Conservation (phyloP, 257 asterid species). For the Nicotiana undulata region DNA sequence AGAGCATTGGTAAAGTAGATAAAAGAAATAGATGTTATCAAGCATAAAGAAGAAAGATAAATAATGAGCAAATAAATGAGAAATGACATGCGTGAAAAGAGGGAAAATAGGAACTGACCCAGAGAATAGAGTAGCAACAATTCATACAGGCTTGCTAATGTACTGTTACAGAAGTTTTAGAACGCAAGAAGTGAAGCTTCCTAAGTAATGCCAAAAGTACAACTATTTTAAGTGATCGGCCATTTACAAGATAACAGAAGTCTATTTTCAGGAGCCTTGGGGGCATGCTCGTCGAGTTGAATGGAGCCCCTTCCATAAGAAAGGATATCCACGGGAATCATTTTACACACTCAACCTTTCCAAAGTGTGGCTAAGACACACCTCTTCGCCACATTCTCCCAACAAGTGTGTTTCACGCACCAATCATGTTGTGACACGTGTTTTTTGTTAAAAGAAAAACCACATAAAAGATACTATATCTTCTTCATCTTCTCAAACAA, state of each 20-base stretch:
- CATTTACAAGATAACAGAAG: not conserved
- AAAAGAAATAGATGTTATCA: not conserved
- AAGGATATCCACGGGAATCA: not conserved
- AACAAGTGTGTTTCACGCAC: too few species aligned
- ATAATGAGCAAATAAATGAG: not conserved
- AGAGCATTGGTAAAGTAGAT: not conserved
- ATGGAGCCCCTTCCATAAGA: not conserved
- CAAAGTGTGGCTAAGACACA: too few species aligned
- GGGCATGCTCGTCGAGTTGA: not conserved
- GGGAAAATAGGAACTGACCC: not conserved
- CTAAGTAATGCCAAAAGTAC: not conserved
- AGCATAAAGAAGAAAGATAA: not conserved
- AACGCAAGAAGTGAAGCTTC: not conserved
- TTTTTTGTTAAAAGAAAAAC: too few species aligned
- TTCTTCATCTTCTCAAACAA: too few species aligned
- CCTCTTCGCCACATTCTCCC: too few species aligned
- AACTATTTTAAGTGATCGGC: not conserved
- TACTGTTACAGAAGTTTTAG: not conserved
- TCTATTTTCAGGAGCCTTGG: not conserved
- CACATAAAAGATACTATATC: too few species aligned
- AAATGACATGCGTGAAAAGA: not conserved
- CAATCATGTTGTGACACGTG: too few species aligned
- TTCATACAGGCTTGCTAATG: not conserved
- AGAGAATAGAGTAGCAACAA: not conserved
- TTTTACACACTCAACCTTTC: too few species aligned